Base-by-base conservation (phyloP, 2,329 filamentous ascomycete species). In the Colletotrichum ledebouriae region DNA sequence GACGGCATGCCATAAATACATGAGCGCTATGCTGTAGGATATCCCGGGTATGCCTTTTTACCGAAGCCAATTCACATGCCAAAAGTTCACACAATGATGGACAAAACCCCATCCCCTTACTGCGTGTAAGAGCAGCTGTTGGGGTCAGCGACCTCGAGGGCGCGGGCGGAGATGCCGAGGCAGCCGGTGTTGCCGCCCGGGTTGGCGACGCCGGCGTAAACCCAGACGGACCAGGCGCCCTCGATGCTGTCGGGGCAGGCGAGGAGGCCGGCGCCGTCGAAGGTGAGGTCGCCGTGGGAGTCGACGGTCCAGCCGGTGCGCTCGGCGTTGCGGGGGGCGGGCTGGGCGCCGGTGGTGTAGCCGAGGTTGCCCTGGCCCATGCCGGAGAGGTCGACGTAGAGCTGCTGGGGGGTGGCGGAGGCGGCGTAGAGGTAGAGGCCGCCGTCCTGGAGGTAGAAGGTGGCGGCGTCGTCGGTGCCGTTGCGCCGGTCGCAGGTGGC, bases 361-460 rank as follows among this genome's bases (percentile, higher is more conserved):
- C 83, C 81, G 47, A 89, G 73, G 22, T 79, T 77, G 58, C 88
- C 88, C 71, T 86, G 84, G 71, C 85, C 87, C 86, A 88, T 88
- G 73, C 86, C 87, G 52, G 85, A 87, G 50, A 84, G 83, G 75
- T 90, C 87, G 46, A 83, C 83, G 70, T 74, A 89, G 58, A 86
- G 67, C 72, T 84, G 77, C 78, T 89, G 87, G 3, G 78, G 76
- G 39, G 71, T 78, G 4, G 76, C 78, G 22, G 78, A 77, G 29
- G 73, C 71, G 39, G 80, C 81, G 76, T 83, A 87, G 37, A 90
- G 82, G 74, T 76, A 83, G 33, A 88, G 80, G 50, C 79, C 78
- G 53, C 78, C 79, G 52, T 85, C 78, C 6, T 41, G 6, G 46
- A 73, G 59, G 72, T 89, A 76, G 71, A 78, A 78, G 76, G 90